phyloP scores from a whole-genome alignment of 164 flowering plant genomes.

The Piper longum region DNA sequence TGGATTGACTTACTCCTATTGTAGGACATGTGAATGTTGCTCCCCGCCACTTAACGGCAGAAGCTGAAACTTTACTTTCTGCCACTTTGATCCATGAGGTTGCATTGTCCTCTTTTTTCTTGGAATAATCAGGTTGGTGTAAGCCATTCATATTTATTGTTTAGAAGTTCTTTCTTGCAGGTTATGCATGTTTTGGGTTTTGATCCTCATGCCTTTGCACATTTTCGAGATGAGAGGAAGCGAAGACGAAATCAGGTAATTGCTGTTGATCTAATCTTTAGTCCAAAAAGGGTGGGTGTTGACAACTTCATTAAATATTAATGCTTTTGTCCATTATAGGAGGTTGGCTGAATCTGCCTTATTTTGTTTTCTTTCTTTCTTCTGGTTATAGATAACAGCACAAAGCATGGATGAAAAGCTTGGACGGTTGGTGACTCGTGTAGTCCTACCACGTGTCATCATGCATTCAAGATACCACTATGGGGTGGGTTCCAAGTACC shows the following conservation, averaged over 20 bases:
- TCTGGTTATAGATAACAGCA: slow-evolving; percentile 45
- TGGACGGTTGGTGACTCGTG: slow-evolving; percentile 87
- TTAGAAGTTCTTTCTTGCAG: slow-evolving; percentile 21
- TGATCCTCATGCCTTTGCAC: slow-evolving; percentile 99
- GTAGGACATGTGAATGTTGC: slow-evolving; percentile 99
- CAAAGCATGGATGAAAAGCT: slow-evolving; percentile 86
- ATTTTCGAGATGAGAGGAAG: slow-evolving; percentile 97
- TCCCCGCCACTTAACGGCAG: slow-evolving; percentile 99
- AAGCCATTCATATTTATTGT: slow-evolving; percentile 1
- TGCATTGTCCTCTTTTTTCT: slow-evolving; percentile 2
- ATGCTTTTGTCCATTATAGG: no score
- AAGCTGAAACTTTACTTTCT: slow-evolving; percentile 92
- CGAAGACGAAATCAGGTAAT: slow-evolving; percentile 82
- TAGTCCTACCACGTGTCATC: slow-evolving; percentile 91
- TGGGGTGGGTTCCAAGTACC: slow-evolving; percentile 36
- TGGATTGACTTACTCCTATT: not conserved
- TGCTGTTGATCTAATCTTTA: not conserved
- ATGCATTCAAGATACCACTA: slow-evolving; percentile 93
- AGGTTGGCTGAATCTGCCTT: not conserved
- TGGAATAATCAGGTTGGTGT: not conserved
- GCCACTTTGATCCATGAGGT: slow-evolving; percentile 99
- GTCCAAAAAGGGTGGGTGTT: no score
- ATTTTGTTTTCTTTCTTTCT: not conserved
- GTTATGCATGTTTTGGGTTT: slow-evolving; percentile 99
- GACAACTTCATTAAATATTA: no score